Conservation (phyloP, 2,329 filamentous ascomycete species). For the Acrodontium crateriforme region DNA sequence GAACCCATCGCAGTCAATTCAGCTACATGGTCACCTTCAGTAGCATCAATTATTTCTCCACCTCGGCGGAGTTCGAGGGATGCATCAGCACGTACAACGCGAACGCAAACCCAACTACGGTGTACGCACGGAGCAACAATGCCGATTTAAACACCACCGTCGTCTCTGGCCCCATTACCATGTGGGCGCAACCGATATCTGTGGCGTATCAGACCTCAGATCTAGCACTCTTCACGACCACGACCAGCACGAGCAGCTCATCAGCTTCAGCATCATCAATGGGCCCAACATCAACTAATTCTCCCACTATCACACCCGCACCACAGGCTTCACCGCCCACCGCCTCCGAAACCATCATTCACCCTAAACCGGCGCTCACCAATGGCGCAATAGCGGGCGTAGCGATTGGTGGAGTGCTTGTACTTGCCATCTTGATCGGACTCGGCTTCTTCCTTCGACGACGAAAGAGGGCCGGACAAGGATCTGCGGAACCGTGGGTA, state of each 20-base stretch:
- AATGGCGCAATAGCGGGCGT: slow-evolving; percentile 1
- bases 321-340: not conserved
- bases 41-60: slow-evolving; percentile 1
- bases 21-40: slow-evolving; percentile 1
- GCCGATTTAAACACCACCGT: slow-evolving; percentile 3
- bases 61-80: slow-evolving; percentile 7
- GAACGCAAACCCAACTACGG: slow-evolving; percentile 4
- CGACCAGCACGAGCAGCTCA: slow-evolving; percentile 1
- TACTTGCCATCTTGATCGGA: not conserved
- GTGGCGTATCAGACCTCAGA: slow-evolving; percentile 6
- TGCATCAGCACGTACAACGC: slow-evolving; percentile 7
- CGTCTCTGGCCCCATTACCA: slow-evolving; percentile 14
- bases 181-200: slow-evolving; percentile 15
- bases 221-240: slow-evolving; percentile 6
- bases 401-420: not conserved
- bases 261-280: not conserved
- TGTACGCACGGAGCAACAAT: slow-evolving; percentile 3
- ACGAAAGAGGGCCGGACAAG: not conserved
- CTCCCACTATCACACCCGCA: not conserved
- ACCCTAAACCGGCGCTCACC: not conserved
- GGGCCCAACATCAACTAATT: not conserved
- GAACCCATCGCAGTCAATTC: not conserved
- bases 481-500: not conserved
- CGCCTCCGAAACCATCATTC: not conserved
- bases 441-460: not conserved